Evolutionary conservation across 192 early-diverging fungal genomes (phyloP).

Genomic region (Coemansia sp.): DNA sequence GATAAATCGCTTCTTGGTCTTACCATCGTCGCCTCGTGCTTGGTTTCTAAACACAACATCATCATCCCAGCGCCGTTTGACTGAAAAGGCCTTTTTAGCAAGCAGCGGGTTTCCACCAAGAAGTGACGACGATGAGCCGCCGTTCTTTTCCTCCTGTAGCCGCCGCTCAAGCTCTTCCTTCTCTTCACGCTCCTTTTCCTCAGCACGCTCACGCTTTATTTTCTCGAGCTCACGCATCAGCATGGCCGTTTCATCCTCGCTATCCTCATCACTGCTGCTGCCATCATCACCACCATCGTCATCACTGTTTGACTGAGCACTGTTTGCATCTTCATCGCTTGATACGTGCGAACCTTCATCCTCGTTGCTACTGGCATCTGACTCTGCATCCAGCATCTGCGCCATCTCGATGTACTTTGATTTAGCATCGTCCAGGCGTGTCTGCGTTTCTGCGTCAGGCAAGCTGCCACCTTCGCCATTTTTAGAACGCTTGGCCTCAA

Average conservation of each 20-base stretch:
- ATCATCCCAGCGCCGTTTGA: conserved; percentile 95
- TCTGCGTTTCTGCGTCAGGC: background rate
- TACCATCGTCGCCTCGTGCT: conserved; percentile 80
- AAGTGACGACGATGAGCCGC: conserved; percentile 55
- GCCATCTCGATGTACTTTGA: conserved; percentile 46
- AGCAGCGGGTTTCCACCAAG: conserved; percentile 84
- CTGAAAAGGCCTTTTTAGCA: conserved; percentile 67
- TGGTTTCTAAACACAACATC: conserved; percentile 99
- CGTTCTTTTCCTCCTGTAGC: conserved; percentile 56
- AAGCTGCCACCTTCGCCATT: background rate
- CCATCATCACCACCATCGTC: conserved; percentile 8
- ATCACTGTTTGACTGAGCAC: conserved; percentile 1
- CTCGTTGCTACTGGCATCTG: conserved; percentile 47
- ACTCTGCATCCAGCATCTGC: conserved; percentile 45
- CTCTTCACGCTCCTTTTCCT: conserved; percentile 81
- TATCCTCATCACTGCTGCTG: conserved; percentile 56
- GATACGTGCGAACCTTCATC: conserved; percentile 16
- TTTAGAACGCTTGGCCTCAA: conserved; percentile 56
- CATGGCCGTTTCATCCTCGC: conserved; percentile 90
- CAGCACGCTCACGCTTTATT: conserved; percentile 88
- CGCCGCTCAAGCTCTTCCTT: conserved; percentile 50
- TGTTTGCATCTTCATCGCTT: conserved; percentile 7
- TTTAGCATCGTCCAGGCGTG: conserved; percentile 23
- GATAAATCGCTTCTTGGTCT: conserved; percentile 91
- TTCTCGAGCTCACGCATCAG: conserved; percentile 82